Conservation (phyloP, 345 rosid genomes). For the Brassica nigra region DNA sequence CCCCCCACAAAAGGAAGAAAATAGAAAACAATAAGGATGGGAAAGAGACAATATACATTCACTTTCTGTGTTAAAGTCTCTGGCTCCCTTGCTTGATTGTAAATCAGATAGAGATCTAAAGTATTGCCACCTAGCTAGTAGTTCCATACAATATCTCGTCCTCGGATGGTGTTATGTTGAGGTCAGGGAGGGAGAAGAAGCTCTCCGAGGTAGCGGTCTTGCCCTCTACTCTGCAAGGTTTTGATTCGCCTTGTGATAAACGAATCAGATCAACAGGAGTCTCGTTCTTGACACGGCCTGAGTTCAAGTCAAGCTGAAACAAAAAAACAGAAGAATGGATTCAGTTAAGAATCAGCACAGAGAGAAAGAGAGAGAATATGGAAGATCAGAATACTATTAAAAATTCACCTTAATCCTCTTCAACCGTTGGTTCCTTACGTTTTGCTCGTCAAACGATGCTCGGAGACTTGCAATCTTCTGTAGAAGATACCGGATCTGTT, state of each 20-base stretch:
- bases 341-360: neutral
- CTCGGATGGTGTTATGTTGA: slow-evolving; percentile 64
- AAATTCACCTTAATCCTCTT: slow-evolving; percentile 70
- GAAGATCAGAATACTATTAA: neutral
- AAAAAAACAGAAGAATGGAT: neutral
- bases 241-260: slow-evolving; percentile 14
- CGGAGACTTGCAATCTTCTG: slow-evolving; percentile 68
- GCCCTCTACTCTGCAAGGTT: slow-evolving; percentile 31
- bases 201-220: slow-evolving; percentile 28
- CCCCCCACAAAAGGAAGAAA: neutral
- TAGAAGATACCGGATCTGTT: slow-evolving; percentile 5
- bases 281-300: slow-evolving; percentile 27
- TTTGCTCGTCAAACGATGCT: slow-evolving; percentile 55
- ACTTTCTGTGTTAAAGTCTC: slow-evolving; percentile 2
- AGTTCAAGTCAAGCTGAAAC: slow-evolving; percentile 51
- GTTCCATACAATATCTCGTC: slow-evolving; percentile 48
- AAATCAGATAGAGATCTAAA: neutral
- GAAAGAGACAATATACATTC: neutral
- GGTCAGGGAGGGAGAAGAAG: slow-evolving; percentile 62
- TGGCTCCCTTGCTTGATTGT: slow-evolving; percentile 15
- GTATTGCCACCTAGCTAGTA: slow-evolving; percentile 40
- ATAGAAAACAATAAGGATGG: slow-evolving; percentile 3
- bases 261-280: neutral
- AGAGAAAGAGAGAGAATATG: neutral
- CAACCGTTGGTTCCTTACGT: slow-evolving; percentile 57